Evolutionary conservation across 169 alveolate genomes (phyloP), one percentile per base, ranked within the genome.

Genomic region (Plasmodium vivax): DNA sequence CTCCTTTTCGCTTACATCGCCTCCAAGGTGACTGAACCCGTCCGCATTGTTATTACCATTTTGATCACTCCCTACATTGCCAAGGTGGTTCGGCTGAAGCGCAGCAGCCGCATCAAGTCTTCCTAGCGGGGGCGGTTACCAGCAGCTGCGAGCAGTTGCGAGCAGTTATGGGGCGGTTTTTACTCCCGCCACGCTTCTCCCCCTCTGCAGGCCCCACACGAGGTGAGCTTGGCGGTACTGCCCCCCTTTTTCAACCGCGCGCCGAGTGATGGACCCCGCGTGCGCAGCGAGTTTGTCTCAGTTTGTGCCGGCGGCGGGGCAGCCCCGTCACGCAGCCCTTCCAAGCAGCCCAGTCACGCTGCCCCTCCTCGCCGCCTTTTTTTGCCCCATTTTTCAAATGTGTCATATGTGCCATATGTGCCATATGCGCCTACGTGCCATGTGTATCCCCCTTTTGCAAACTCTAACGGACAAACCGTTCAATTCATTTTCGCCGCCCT

Each of bases 41-140:
- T 88, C n/a, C 81, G 94, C 32, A 88, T 88, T 58, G 51, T 88
- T 10, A 88, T 88, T 2, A 88, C 94, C 14, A 73, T 88, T 73
- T 30, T 88, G 41, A 88, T 88, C 36, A 88, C 94, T 38, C 94
- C 94, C 19, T 88, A 88, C 73, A 88, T 88, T 34, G 94, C 91
- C 23, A 88, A 81, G 82, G 58, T 81, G 36, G 56, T 88, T 27
- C 56, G 75, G 23, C 32, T 88, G 1, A 88, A 88, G 74, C 79
- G 36, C 38, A 58, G 85, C 47, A 80, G 94, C 36, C 81, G 94
- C 3, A 51, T 83, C 38, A 83, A 83, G 3, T 12, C 77, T 1
- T 14, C 9, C 9, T 83, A 83, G 14, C 62, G 27, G 27, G 27
- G 0, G 27, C 27, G 27, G 27, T 23, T 23, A 23, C 27, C 27